Conservation (phyloP, 805 yeast genomes). For the Priceomyces carsonii region DNA sequence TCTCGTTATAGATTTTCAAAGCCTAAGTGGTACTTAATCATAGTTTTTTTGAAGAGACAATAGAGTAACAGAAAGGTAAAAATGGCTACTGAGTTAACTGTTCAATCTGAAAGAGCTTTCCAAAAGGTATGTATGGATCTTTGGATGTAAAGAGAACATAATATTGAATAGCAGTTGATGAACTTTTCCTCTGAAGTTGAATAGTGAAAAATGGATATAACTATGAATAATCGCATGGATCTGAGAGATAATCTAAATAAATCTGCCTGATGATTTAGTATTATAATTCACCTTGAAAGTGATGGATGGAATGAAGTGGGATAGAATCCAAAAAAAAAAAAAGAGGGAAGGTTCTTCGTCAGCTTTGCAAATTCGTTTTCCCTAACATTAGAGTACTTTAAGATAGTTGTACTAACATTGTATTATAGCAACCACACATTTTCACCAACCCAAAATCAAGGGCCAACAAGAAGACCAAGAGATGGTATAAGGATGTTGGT, state of each 20-base stretch:
- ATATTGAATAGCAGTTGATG: too few species aligned
- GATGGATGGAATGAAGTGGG: too few species aligned
- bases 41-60: conserved; percentile 5
- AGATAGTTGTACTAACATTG: conserved; percentile 7
- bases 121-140: conserved; percentile 83
- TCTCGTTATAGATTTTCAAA: conserved; percentile 1
- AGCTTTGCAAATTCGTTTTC: too few species aligned
- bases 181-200: too few species aligned
- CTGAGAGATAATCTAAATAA: too few species aligned
- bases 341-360: neutral
- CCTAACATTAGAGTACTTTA: too few species aligned
- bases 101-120: conserved; percentile 99
- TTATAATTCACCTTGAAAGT: too few species aligned
- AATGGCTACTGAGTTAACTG: conserved; percentile 99
- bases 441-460: conserved; percentile 99
- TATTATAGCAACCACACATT: conserved; percentile 95
- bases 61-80: conserved; percentile 26
- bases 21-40: neutral
- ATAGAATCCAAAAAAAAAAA: neutral
- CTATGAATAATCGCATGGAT: too few species aligned
- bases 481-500: conserved; percentile 99
- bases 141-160: neutral
- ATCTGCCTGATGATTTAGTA: too few species aligned
- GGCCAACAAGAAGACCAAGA: conserved; percentile 98
- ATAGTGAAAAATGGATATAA: too few species aligned